phyloP scores from a whole-genome alignment of 1,284 basidiomycete genomes.

The Microbotryomycetes sp. region DNA sequence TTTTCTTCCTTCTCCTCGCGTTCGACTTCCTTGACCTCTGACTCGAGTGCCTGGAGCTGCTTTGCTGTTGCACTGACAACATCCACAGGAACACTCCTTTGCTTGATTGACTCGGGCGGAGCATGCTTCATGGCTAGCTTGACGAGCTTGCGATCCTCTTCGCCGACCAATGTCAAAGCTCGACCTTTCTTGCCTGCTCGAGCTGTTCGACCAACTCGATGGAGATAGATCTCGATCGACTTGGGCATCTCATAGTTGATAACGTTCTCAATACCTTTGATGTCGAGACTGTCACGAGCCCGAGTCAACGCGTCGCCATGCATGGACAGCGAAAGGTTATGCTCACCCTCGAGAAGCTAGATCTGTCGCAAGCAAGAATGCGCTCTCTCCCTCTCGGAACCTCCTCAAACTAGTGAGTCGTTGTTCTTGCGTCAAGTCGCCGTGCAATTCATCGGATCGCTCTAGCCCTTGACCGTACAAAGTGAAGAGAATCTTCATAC shows the following conservation, averaged over 20 bases:
- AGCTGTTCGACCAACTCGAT: slow-evolving; percentile 93
- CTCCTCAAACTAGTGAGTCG: slow-evolving; percentile 74
- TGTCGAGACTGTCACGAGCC: slow-evolving; percentile 37
- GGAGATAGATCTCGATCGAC: slow-evolving; percentile 86
- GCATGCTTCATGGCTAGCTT: slow-evolving; percentile 91
- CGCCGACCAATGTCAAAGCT: slow-evolving; percentile 91
- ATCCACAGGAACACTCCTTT: slow-evolving; percentile 81
- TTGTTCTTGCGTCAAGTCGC: slow-evolving; percentile 90
- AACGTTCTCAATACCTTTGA: slow-evolving; percentile 39
- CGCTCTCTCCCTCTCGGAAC: slow-evolving; percentile 77
- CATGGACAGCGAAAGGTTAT: not conserved
- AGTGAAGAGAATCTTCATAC: slow-evolving; percentile 87
- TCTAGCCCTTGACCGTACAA: slow-evolving; percentile 58
- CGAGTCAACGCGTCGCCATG: slow-evolving; percentile 4
- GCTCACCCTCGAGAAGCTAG: slow-evolving; percentile 33
- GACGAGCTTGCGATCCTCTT: slow-evolving; percentile 91
- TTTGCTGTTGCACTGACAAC: slow-evolving; percentile 62
- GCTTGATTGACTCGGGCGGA: slow-evolving; percentile 73
- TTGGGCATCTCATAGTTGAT: slow-evolving; percentile 93
- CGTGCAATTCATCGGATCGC: slow-evolving; percentile 84
- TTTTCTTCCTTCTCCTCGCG: slow-evolving; percentile 95
- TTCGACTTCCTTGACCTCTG: slow-evolving; percentile 73
- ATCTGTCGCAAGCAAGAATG: slow-evolving; percentile 63
- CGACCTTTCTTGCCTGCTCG: slow-evolving; percentile 87
- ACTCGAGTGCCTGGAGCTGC: slow-evolving; percentile 64